These are phyloP conservation scores for Dispira parvispora DNA, from an alignment of 192 early-diverging fungal species.

Conservation along the genomic window DNA sequence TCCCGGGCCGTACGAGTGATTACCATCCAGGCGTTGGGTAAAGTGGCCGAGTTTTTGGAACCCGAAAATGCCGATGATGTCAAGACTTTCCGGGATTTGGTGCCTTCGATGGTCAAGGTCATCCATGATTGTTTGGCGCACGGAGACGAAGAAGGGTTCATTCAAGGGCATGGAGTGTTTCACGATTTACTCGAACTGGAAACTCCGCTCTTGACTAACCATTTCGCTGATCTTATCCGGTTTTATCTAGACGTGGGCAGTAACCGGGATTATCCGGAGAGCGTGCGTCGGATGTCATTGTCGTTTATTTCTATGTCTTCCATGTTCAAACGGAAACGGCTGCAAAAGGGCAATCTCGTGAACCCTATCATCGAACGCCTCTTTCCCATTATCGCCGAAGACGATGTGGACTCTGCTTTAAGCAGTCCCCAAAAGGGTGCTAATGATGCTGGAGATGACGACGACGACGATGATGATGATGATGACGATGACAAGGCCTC, in stretches of 20 bases:
- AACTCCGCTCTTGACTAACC: constrained; percentile 57
- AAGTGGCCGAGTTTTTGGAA: constrained; percentile 69
- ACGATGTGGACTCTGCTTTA: too few species aligned
- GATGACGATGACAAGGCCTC: constrained; percentile 70
- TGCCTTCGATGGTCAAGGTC: constrained; percentile 75
- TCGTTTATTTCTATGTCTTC: constrained; percentile 61
- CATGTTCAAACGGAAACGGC: constrained; percentile 51
- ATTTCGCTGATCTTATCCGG: constrained; percentile 62
- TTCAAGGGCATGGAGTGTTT: constrained; percentile 76
- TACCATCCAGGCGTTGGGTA: constrained; percentile 64
- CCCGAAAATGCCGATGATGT: constrained; percentile 47
- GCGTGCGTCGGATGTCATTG: constrained; percentile 57
- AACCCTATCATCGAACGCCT: constrained; percentile 55
- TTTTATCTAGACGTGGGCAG: constrained; percentile 59
- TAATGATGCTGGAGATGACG: constrained; percentile 42
- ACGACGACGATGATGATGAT: constrained; percentile 36
- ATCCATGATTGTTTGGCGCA: constrained; percentile 58
- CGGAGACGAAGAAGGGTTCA: constrained; percentile 57
- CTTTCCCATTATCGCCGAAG: constrained; percentile 71
- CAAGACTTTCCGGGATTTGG: constrained; percentile 47
- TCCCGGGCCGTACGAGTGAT: constrained; percentile 62
- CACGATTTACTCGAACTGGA: constrained; percentile 67
- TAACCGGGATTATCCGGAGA: constrained; percentile 50
- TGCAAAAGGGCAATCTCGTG: constrained; percentile 71
- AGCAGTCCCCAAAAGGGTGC: constrained; percentile 26